Conservation (phyloP, 2,329 filamentous ascomycete species). For the Penicillium thymicola region DNA sequence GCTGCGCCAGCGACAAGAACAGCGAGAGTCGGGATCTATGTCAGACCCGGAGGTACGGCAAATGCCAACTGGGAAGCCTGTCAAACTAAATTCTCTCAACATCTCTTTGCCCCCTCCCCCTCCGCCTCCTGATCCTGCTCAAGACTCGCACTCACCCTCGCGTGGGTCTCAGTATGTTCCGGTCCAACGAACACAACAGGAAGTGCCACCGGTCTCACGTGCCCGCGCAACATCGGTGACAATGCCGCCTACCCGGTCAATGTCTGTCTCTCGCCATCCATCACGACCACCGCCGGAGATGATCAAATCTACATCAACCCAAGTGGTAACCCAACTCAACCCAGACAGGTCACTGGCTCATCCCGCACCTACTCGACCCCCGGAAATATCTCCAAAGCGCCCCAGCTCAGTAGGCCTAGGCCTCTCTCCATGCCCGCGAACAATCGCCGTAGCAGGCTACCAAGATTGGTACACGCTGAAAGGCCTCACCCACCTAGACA, state of each 20-base stretch:
- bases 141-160: slow-evolving; percentile 9
- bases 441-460: slow-evolving; percentile 58
- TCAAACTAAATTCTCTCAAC: background rate
- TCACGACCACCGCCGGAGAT: background rate
- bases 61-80: slow-evolving; percentile 1
- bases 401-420: slow-evolving; percentile 21
- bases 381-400: slow-evolving; percentile 13
- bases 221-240: slow-evolving; percentile 12
- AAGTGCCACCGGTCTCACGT: slow-evolving; percentile 3
- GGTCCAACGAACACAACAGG: slow-evolving; percentile 1
- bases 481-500: slow-evolving; percentile 67
- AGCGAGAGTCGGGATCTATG: slow-evolving; percentile 18
- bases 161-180: slow-evolving; percentile 4
- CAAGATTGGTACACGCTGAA: slow-evolving; percentile 80
- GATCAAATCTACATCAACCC: background rate
- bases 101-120: background rate
- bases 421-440: slow-evolving; percentile 68
- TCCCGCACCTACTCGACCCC: background rate
- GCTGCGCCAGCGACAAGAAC: slow-evolving; percentile 29
- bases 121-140: slow-evolving; percentile 3
- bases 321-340: background rate
- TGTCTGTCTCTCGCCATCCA: slow-evolving; percentile 2
- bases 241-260: slow-evolving; percentile 3
- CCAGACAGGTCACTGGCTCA: slow-evolving; percentile 11
- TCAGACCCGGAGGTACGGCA: slow-evolving; percentile 15